Conservation (phyloP, 305 asterid genomes). For the Solanum hybrid region DNA sequence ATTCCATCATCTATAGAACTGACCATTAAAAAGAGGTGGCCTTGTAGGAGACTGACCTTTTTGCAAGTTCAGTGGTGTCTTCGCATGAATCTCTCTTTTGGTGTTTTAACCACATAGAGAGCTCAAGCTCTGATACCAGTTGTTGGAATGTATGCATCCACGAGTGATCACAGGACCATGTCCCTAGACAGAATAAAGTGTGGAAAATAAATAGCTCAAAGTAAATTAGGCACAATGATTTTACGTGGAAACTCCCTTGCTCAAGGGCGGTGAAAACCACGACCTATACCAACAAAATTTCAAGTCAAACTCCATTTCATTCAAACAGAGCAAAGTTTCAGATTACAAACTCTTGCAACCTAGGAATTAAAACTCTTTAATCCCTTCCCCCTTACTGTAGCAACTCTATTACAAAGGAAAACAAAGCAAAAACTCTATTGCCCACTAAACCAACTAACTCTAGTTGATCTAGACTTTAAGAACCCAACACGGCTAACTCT, state of each 20-base stretch:
- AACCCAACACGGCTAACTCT: neutral
- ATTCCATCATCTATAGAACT: neutral
- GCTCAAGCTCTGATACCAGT: neutral
- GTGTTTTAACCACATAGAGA: neutral
- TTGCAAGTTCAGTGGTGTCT: neutral
- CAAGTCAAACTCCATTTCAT: neutral
- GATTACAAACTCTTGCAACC: neutral
- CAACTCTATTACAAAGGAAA: neutral
- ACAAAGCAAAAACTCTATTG: neutral
- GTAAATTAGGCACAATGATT: neutral
- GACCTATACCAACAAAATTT: neutral
- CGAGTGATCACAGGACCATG: neutral
- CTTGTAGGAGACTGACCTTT: neutral
- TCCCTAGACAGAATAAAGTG: too few relatives aligned
- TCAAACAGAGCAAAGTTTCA: neutral
- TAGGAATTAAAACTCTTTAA: neutral
- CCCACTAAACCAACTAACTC: neutral
- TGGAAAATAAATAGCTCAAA: neutral
- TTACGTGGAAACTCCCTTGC: neutral
- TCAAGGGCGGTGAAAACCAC: neutral
- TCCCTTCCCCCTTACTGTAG: neutral
- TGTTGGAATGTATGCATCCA: neutral
- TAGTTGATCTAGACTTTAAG: neutral
- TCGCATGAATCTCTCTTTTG: neutral
- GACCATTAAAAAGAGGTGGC: neutral